Conservation (phyloP, 768 basidiomycete species). For the Trametes villosa region DNA sequence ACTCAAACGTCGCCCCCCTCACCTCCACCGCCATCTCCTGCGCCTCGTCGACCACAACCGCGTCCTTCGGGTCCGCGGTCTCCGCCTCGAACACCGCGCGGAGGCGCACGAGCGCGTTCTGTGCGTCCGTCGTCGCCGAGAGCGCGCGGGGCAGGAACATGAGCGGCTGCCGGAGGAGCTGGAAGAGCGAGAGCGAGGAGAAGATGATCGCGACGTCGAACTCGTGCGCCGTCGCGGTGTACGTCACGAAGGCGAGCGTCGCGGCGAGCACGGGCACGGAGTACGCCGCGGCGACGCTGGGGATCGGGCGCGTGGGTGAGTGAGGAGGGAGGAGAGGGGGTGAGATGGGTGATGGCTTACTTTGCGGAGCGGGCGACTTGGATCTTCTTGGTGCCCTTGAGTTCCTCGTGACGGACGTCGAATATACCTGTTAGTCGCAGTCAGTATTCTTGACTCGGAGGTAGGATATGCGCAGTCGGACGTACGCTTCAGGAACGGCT, state of each 20-base stretch:
- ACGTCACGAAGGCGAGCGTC: conserved; percentile 68
- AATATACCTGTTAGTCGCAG: conserved; percentile 48
- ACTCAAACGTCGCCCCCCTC: conserved; percentile 62
- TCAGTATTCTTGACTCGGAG: background rate
- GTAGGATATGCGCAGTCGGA: background rate
- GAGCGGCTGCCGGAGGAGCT: conserved; percentile 71
- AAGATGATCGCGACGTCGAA: conserved; percentile 74
- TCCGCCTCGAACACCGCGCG: conserved; percentile 59
- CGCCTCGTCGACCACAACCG: conserved; percentile 48
- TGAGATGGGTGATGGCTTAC: conserved; percentile 37
- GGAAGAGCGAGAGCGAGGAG: conserved; percentile 63
- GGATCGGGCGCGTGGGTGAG: conserved; percentile 1
- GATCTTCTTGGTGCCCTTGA: conserved; percentile 59
- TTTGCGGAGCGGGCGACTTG: conserved; percentile 65
- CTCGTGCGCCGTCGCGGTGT: conserved; percentile 54
- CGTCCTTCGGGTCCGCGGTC: conserved; percentile 39
- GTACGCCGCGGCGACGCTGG: conserved; percentile 55
- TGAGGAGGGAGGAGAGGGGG: conserved; percentile 10
- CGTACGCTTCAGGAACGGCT: conserved; percentile 66
- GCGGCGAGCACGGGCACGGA: conserved; percentile 68
- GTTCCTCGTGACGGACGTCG: conserved; percentile 55
- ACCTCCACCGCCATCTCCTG: conserved; percentile 55
- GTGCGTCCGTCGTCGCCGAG: conserved; percentile 65
- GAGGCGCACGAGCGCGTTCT: conserved; percentile 58
- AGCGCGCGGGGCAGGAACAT: conserved; percentile 67